These are phyloP conservation scores for Aureobasidium leucospermi DNA, from an alignment of 2,329 filamentous ascomycete species.

Conservation along the genomic window DNA sequence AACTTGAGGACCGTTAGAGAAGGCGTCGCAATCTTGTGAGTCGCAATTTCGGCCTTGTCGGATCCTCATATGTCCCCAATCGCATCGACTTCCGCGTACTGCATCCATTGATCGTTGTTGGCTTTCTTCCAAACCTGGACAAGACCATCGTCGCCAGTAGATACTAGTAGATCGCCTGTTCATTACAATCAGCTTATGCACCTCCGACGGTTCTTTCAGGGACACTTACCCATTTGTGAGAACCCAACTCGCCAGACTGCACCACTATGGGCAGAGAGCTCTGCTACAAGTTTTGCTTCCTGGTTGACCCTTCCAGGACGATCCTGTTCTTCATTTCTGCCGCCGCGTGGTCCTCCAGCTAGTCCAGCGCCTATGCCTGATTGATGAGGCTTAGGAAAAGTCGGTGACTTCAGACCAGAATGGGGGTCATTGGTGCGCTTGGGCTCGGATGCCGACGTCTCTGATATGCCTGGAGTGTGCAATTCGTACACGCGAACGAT, in stretches of 20 bases:
- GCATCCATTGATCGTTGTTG: constrained; percentile 40
- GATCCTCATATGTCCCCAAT: constrained; percentile 14
- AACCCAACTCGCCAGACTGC: constrained; percentile 73
- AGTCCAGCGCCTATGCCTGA: constrained; percentile 50
- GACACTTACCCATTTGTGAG: constrained; percentile 38
- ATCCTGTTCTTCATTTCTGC: constrained; percentile 48
- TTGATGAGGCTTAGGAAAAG: constrained; percentile 26
- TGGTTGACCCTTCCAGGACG: constrained; percentile 59
- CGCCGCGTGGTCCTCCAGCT: constrained; percentile 40
- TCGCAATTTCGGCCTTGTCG: not conserved
- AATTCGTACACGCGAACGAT: constrained; percentile 82
- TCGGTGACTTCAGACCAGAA: constrained; percentile 7
- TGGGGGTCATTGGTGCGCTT: not conserved
- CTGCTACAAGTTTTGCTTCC: constrained; percentile 55
- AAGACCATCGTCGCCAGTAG: constrained; percentile 67
- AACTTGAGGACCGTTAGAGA: not conserved
- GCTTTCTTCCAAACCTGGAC: constrained; percentile 45
- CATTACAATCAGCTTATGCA: constrained; percentile 33
- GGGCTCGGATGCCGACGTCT: constrained; percentile 31
- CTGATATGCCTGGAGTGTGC: constrained; percentile 49
- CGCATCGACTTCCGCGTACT: constrained; percentile 42
- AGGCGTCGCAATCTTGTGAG: not conserved
- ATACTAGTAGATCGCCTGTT: constrained; percentile 65
- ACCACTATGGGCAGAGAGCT: constrained; percentile 59
- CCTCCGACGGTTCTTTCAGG: not conserved